A percentile compares a stretch with the other conserved stretches of the same genome.
Evolutionary conservation across 805 yeast genomes (phyloP).

Genomic region (Cephaloascus albidus): DNA sequence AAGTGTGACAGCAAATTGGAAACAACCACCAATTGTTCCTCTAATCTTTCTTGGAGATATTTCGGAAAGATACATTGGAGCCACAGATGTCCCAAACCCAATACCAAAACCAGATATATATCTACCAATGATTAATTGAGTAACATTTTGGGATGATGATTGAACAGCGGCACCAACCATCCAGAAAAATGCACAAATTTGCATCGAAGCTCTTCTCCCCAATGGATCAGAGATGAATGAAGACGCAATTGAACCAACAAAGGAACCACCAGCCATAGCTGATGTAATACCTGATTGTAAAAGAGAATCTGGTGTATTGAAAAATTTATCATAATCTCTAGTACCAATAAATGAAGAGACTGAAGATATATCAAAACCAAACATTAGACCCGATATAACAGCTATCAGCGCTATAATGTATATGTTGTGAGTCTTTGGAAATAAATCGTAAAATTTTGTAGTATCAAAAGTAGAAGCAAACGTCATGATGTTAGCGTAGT

Average conservation of each 20-base stretch:
- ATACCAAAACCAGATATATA: constrained; percentile 54
- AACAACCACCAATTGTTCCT: constrained; percentile 52
- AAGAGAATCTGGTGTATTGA: constrained; percentile 43
- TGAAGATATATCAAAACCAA: constrained; percentile 33
- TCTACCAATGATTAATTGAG: constrained; percentile 43
- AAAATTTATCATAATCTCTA: constrained; percentile 37
- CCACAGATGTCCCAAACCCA: constrained; percentile 59
- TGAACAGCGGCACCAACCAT: constrained; percentile 29
- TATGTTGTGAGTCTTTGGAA: constrained; percentile 16
- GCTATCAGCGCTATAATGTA: constrained; percentile 21
- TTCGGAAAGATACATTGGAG: constrained; percentile 55
- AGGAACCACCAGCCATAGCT: constrained; percentile 70
- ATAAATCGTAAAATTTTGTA: neutral
- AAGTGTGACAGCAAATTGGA: constrained; percentile 55
- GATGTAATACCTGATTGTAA: constrained; percentile 70
- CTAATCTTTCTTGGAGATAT: constrained; percentile 48
- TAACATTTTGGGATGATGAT: constrained; percentile 28
- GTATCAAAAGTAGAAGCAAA: neutral
- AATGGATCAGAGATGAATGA: constrained; percentile 32
- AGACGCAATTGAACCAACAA: constrained; percentile 56
- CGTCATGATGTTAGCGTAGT: no score
- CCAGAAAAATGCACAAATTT: constrained; percentile 15
- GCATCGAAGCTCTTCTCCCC: constrained; percentile 31
- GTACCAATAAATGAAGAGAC: constrained; percentile 12
- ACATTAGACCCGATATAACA: constrained; percentile 28